phyloP scores from a whole-genome alignment of 306 rosid species.

The Hylodesmum podocarpum region DNA sequence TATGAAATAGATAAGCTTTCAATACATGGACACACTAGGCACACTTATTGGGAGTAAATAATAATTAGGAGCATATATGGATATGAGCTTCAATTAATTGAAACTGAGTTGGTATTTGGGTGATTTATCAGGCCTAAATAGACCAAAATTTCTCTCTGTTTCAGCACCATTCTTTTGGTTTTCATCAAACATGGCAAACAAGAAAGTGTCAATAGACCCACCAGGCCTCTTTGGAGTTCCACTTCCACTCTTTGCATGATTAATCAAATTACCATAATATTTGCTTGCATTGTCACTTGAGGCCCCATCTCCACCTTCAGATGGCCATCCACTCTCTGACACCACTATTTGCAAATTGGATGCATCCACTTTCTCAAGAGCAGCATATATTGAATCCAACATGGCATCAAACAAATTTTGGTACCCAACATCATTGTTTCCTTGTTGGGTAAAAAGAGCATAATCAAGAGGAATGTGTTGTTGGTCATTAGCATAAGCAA shows the following conservation, averaged over 20 bases:
- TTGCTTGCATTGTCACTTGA: slow-evolving; percentile 35
- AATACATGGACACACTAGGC: neutral
- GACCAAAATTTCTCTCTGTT: slow-evolving; percentile 44
- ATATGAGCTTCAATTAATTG: neutral
- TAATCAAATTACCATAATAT: slow-evolving; percentile 52
- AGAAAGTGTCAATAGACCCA: slow-evolving; percentile 28
- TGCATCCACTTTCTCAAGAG: slow-evolving; percentile 54
- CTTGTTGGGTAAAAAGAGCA: slow-evolving; percentile 53
- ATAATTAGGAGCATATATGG: neutral
- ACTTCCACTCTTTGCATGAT: slow-evolving; percentile 37
- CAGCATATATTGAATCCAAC: slow-evolving; percentile 51
- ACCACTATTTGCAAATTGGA: slow-evolving; percentile 43
- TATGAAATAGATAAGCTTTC: neutral
- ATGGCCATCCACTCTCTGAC: slow-evolving; percentile 80
- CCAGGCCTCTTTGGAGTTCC: slow-evolving; percentile 51
- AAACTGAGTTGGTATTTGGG: slow-evolving; percentile 43
- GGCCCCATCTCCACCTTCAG: slow-evolving; percentile 41
- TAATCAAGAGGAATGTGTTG: slow-evolving; percentile 10
- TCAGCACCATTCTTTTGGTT: slow-evolving; percentile 12
- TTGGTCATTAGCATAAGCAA: slow-evolving; percentile 3
- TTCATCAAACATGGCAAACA: slow-evolving; percentile 56
- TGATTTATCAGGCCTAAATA: slow-evolving; percentile 32
- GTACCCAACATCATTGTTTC: slow-evolving; percentile 39
- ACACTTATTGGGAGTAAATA: neutral
- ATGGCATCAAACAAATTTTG: slow-evolving; percentile 49